Conservation (phyloP, 2,329 filamentous ascomycete genomes). For the Colletotrichum karsti region DNA sequence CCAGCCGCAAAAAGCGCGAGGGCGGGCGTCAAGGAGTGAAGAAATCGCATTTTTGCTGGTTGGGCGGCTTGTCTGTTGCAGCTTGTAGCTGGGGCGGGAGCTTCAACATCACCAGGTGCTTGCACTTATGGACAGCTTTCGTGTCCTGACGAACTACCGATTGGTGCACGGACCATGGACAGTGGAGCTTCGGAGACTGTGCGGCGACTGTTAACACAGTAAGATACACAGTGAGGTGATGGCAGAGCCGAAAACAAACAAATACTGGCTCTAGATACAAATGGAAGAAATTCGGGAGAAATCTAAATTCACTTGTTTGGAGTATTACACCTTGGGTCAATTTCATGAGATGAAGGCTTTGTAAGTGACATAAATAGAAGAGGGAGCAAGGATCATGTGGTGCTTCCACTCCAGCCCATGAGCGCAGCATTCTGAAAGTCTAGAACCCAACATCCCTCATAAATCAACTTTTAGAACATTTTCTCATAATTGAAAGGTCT, state of each 20-base stretch:
- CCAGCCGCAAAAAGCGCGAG: slow-evolving; percentile 58
- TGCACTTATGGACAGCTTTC: slow-evolving; percentile 33
- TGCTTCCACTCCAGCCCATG: no score
- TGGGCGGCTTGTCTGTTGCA: slow-evolving; percentile 27
- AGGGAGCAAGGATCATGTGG: no score
- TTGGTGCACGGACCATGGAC: slow-evolving; percentile 11
- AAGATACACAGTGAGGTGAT: not conserved
- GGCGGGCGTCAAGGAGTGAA: slow-evolving; percentile 47
- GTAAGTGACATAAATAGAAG: no score
- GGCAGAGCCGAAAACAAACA: not conserved
- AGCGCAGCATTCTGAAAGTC: no score
- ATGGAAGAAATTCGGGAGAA: no score
- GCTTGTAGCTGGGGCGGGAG: slow-evolving; percentile 23
- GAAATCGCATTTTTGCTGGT: slow-evolving; percentile 48
- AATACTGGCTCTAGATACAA: no score
- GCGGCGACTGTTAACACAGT: not conserved
- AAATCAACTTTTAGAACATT: no score
- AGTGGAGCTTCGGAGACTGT: slow-evolving; percentile 1
- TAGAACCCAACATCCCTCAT: no score
- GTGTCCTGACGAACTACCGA: slow-evolving; percentile 27
- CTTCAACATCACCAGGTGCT: slow-evolving; percentile 19
- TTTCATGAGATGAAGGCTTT: no score
- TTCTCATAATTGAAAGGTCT: not conserved
- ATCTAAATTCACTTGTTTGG: no score
- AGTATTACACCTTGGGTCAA: no score